A percentile compares a stretch with the other conserved stretches of the same genome.
These are phyloP conservation scores for Candolleomyces eurysporus DNA, from an alignment of 768 basidiomycete genomes.

Conservation along the genomic window DNA sequence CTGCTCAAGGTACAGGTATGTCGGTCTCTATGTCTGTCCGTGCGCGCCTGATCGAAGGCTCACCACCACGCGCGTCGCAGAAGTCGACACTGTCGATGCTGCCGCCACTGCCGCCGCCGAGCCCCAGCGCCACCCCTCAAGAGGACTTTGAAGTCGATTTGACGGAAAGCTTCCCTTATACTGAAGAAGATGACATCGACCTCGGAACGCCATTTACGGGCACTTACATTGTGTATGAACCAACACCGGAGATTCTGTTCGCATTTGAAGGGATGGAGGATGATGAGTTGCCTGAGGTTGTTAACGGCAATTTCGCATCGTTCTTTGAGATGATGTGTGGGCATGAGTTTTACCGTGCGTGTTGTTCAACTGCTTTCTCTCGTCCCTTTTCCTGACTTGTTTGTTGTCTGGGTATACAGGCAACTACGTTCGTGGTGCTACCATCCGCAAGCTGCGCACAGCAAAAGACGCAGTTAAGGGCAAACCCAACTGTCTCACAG, in stretches of 20 bases:
- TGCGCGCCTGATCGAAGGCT: too few species aligned
- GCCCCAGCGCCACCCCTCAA: too few species aligned
- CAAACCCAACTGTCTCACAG: neutral
- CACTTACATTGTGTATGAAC: neutral
- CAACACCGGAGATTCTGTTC: neutral
- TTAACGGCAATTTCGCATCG: conserved; percentile 2
- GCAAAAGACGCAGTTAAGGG: neutral
- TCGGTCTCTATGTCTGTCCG: too few species aligned
- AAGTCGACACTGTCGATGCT: too few species aligned
- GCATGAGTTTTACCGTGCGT: conserved; percentile 9
- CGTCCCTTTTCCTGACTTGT: too few species aligned
- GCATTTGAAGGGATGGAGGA: conserved; percentile 1
- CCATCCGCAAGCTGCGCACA: conserved; percentile 1
- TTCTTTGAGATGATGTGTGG: conserved; percentile 3
- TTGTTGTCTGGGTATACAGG: neutral
- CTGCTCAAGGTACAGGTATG: neutral
- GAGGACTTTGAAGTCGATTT: neutral
- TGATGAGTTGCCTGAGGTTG: neutral
- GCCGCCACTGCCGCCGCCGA: neutral
- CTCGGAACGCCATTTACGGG: neutral
- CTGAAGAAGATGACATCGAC: conserved; percentile 6
- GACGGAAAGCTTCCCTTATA: neutral
- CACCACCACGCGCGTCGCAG: too few species aligned
- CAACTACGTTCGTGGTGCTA: conserved; percentile 6
- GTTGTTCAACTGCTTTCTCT: neutral